These are phyloP conservation scores for Tephrocybe sp. DNA, from an alignment of 768 basidiomycete genomes.

Conservation along the genomic window DNA sequence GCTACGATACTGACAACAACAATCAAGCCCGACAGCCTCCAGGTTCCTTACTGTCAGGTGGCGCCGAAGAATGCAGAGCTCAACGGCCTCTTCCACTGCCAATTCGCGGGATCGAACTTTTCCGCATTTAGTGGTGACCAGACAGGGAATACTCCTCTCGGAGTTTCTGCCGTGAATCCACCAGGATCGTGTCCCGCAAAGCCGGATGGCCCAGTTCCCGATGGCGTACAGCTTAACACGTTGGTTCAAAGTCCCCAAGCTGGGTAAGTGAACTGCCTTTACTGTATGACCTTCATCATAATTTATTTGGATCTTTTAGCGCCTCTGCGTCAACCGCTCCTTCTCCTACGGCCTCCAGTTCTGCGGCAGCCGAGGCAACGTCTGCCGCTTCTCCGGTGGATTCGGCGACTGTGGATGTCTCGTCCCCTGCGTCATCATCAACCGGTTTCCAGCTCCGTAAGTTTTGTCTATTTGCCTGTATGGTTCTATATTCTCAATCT, in stretches of 20 bases:
- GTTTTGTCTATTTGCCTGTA: background rate
- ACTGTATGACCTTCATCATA: background rate
- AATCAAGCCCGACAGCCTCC: conserved; percentile 40
- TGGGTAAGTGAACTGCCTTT: conserved; percentile 5
- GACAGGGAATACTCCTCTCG: conserved; percentile 46
- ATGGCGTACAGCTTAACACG: conserved; percentile 40
- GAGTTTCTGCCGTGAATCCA: conserved; percentile 35
- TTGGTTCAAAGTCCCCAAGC: conserved; percentile 33
- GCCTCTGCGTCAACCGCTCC: background rate
- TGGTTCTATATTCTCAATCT: background rate
- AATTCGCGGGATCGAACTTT: conserved; percentile 41
- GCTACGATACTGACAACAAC: background rate
- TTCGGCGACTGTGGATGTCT: background rate
- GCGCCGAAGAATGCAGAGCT: conserved; percentile 48
- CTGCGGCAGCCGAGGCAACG: background rate
- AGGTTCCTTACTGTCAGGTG: conserved; percentile 47
- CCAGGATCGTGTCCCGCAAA: conserved; percentile 47
- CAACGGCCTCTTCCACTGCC: conserved; percentile 52
- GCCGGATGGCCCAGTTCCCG: conserved; percentile 38
- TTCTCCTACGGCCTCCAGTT: background rate
- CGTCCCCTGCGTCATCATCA: background rate
- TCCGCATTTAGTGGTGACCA: conserved; percentile 38
- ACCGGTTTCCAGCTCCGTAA: conserved; percentile 10
- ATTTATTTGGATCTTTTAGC: background rate
- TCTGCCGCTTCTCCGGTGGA: background rate